These are phyloP conservation scores for Takashimella tepidaria DNA, from an alignment of 1,284 basidiomycete species.

Conservation along the genomic window DNA sequence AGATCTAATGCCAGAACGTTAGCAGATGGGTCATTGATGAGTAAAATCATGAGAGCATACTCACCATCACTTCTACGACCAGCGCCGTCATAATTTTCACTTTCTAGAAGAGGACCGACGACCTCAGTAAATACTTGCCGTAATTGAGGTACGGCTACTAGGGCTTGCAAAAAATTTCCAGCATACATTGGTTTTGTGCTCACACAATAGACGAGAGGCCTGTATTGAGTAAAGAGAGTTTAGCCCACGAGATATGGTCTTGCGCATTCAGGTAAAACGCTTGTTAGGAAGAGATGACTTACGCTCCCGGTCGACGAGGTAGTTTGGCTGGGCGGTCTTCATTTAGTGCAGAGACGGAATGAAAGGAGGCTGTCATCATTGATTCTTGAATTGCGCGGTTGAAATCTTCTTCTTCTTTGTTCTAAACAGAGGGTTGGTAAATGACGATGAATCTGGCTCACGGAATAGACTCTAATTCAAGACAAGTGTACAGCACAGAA, in stretches of 20 bases:
- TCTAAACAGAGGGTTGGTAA: neutral
- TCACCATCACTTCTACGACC: neutral
- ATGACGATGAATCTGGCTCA: conserved; percentile 4
- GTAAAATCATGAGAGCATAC: no score
- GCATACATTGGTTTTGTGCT: conserved; percentile 20
- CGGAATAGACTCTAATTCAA: no score
- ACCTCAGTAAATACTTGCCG: conserved; percentile 16
- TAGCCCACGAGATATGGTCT: no score
- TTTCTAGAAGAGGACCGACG: neutral
- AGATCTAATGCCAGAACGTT: no score
- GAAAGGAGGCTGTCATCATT: conserved; percentile 43
- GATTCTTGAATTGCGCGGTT: conserved; percentile 42
- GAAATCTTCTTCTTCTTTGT: conserved; percentile 39
- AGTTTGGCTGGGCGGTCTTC: conserved; percentile 1
- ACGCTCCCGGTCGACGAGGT: conserved; percentile 23
- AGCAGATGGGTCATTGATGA: no score
- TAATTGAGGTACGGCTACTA: conserved; percentile 38
- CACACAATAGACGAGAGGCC: conserved; percentile 9
- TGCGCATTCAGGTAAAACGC: neutral
- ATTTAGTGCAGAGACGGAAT: conserved; percentile 22
- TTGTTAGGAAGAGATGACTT: conserved; percentile 10
- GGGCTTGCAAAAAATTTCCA: conserved; percentile 33
- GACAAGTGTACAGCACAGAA: no score
- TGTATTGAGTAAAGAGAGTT: no score
- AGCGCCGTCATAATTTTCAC: neutral